Evolutionary conservation across 306 rosid species (phyloP), one percentile per base, ranked within the genome.

Genomic region (Rosa lucieae): DNA sequence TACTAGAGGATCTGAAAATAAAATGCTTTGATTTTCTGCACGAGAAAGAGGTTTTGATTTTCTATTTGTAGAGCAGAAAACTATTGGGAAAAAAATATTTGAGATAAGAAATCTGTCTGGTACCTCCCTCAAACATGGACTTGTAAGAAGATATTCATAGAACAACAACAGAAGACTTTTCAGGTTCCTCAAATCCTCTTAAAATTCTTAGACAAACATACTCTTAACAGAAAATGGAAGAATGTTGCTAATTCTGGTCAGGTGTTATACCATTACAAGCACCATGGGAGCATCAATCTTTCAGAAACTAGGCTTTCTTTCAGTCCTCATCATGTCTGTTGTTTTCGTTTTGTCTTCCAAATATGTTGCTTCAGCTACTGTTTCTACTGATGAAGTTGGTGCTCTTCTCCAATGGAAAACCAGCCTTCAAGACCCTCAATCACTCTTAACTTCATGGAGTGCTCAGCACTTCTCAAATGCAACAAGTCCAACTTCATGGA

Each of bases 341-440:
- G 44, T 70, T 58, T 58, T 74, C 17, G 42, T 14, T 14, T 58
- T 70, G 3, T 61, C 78, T 23, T 58, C 53, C 12, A 13, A 35
- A 26, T n/a, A 6, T 8, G 29, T 70, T 58, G 62, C 49, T 51
- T 73, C 49, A 44, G 78, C 80, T 72, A 72, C 37, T 77, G 21
- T 43, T 53, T 72, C 84, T 17, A 17, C 49, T 8, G 73, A 70
- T 37, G 85, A 75, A 75, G 78, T 51, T 17, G 73, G 23, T 75
- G 83, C 88, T 66, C 83, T 85, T 75, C 74, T 82, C 71, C 70
- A 32, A 37, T 85, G 88, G 85, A 85, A 78, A 85, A 66, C 76
- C 66, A 68, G 69, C 14, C 62, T 76, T 21, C 72, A 76, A 77
- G 68, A 43, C 35, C 69, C 78, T 17, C 63, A 10, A 8, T 47